Base-by-base conservation (phyloP, 179 eudicot genomes). In the Silene vulgaris region DNA sequence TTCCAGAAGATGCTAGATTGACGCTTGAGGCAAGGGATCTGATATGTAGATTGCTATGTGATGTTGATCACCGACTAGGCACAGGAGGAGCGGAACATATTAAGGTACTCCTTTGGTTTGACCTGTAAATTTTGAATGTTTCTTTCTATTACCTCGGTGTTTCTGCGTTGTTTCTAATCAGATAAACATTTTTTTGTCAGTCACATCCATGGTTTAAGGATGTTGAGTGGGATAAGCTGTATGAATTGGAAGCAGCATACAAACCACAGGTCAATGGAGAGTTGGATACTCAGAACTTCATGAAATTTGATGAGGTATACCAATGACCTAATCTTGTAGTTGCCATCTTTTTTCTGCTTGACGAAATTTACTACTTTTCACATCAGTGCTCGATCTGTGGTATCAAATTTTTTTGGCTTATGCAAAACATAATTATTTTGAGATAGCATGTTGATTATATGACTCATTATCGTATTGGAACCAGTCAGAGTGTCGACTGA, bases 231-330 rank as follows among this genome's bases (percentile, higher is more conserved):
- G 98, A 93, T 82, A 87, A 85, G 81, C 84, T 93, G 35, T 93
- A 93, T 80, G 98, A 93, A 79, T 88, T 85, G 91, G 98, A 90
- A 32, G 98, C 98, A 71, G 96, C 98, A 71, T 91, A 84, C 74
- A 86, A 77, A 77, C 98, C 97, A 16, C 90, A 91, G 81, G 95
- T 93, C 80, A 88, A 87, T 73, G 98, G 88, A 69, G 98, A 93
- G 86, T 84, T 91, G 72, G 98, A 93, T 81, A 87, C 72, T 17
- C 72, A 69, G n/a, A 85, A 81, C 84, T 93, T 30, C 90, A 93
- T 80, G 98, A 93, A 80, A 88, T 87, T 90, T 76, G 97, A 93
- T 83, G 98, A 93, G 85, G 98, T 93, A 91, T 75, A 66, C 65
- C 35, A 50, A 14, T 14, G 59, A 60, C 29, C 68, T 69, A 3